A percentile compares a stretch with the other conserved stretches of the same genome.
Evolutionary conservation across 2,329 filamentous ascomycete species (phyloP).

Genomic region (Neospermospora avenae): DNA sequence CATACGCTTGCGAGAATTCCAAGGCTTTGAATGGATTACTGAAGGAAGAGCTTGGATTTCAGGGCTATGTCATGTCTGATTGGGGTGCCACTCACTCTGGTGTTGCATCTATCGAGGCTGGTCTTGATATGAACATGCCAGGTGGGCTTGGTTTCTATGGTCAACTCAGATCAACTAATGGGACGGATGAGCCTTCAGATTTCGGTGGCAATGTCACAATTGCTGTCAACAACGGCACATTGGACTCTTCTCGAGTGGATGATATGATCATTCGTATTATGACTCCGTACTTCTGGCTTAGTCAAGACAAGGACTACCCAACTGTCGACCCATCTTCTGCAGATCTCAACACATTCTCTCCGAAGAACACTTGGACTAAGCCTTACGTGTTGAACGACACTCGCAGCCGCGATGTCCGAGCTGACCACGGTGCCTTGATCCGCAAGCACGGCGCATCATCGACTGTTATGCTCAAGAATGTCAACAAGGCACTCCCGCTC

Average conservation of each 20-base stretch:
- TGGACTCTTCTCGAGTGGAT: conserved; percentile 52
- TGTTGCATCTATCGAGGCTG: conserved; percentile 72
- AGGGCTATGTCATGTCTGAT: conserved; percentile 80
- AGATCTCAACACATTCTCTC: conserved; percentile 20
- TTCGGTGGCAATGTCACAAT: conserved; percentile 41
- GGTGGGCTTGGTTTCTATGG: conserved; percentile 59
- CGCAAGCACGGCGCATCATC: conserved; percentile 56
- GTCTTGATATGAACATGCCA: conserved; percentile 60
- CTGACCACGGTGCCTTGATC: conserved; percentile 66
- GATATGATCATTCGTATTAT: conserved; percentile 66
- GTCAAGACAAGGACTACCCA: conserved; percentile 47
- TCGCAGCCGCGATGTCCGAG: conserved; percentile 64
- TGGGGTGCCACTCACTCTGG: conserved; percentile 82
- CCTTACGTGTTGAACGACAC: conserved; percentile 71
- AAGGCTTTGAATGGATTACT: conserved; percentile 76
- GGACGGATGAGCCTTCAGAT: conserved; percentile 5
- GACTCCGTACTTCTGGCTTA: conserved; percentile 55
- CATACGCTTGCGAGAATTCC: conserved; percentile 68
- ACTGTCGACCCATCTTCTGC: conserved; percentile 19
- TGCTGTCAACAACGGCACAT: conserved; percentile 57
- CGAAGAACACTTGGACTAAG: conserved; percentile 12
- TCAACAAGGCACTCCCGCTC: conserved; percentile 52
- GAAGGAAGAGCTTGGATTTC: conserved; percentile 82
- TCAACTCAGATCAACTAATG: conserved; percentile 44
- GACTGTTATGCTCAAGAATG: conserved; percentile 62